phyloP scores from a whole-genome alignment of 805 yeast species.

The Kuraishia ogatae region DNA sequence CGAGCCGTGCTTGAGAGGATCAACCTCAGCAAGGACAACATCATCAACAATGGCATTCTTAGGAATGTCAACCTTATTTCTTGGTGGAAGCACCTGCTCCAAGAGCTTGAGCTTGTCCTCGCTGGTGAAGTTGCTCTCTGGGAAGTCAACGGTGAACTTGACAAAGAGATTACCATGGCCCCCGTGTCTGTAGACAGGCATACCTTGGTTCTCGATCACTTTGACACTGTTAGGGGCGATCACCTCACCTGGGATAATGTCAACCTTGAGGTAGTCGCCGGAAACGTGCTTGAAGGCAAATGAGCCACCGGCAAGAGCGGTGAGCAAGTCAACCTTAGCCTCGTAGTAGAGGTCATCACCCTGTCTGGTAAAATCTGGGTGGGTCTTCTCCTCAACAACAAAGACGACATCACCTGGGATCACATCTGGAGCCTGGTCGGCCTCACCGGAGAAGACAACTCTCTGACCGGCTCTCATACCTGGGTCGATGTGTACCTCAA shows the following conservation, averaged over 20 bases:
- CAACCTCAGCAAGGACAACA: constrained; percentile 60
- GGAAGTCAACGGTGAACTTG: constrained; percentile 87
- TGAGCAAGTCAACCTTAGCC: constrained; percentile 82
- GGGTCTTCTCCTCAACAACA: constrained; percentile 84
- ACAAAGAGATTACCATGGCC: constrained; percentile 82
- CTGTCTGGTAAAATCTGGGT: constrained; percentile 73
- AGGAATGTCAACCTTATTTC: constrained; percentile 56
- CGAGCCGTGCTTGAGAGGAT: constrained; percentile 49
- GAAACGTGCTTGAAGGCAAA: constrained; percentile 82
- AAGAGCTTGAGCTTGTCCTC: constrained; percentile 69
- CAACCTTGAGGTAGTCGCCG: constrained; percentile 83
- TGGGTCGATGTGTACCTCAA: constrained; percentile 91
- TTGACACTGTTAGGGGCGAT: constrained; percentile 77
- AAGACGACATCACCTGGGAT: constrained; percentile 96
- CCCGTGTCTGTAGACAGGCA: constrained; percentile 90
- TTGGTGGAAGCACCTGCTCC: constrained; percentile 73
- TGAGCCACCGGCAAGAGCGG: constrained; percentile 96
- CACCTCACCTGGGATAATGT: constrained; percentile 86
- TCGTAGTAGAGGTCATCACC: constrained; percentile 82
- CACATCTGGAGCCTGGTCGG: constrained; percentile 92
- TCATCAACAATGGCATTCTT: constrained; percentile 73
- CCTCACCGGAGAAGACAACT: constrained; percentile 88
- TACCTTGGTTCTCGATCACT: constrained; percentile 89
- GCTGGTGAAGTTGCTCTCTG: constrained; percentile 58
- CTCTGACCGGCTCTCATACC: constrained; percentile 96